A percentile compares a stretch with the other conserved stretches of the same genome.
phyloP scores from a whole-genome alignment of 768 basidiomycete genomes.

The Leccinum longicurvipes region DNA sequence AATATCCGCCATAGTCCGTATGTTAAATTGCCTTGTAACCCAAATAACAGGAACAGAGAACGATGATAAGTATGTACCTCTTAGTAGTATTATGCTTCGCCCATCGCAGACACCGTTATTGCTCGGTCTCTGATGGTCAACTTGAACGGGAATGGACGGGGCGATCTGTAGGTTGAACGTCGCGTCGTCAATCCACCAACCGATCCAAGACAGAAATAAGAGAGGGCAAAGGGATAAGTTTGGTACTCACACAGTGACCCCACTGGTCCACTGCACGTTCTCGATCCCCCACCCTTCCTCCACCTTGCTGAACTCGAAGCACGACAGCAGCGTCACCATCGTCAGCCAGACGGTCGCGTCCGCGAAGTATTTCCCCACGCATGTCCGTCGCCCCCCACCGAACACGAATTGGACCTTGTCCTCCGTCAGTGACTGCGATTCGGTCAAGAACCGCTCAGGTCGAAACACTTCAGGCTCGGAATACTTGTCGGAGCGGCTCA shows the following conservation, averaged over 20 bases:
- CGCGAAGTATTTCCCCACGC: neutral
- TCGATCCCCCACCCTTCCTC: neutral
- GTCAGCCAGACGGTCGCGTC: constrained; percentile 2
- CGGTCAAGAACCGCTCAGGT: constrained; percentile 1
- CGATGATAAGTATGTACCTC: neutral
- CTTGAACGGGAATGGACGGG: constrained; percentile 4
- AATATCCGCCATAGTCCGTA: neutral
- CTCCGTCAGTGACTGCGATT: constrained; percentile 1
- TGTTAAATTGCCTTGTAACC: neutral
- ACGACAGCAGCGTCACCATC: constrained; percentile 3
- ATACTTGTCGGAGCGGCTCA: constrained; percentile 3
- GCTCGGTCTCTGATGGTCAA: neutral
- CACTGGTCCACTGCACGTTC: constrained; percentile 3
- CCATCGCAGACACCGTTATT: neutral
- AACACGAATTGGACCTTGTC: neutral
- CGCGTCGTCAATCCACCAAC: neutral
- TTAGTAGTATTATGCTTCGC: neutral
- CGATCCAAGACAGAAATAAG: neutral
- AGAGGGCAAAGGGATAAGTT: neutral
- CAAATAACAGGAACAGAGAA: neutral
- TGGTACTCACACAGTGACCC: neutral
- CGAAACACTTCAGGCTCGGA: neutral
- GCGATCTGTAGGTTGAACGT: neutral
- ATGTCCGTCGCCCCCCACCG: constrained; percentile 2
- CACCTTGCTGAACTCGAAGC: constrained; percentile 6